Evolutionary conservation across 371 early-diverging fungal genomes (phyloP), one percentile per base, ranked within the genome.

Genomic region (Mortierella sp.): DNA sequence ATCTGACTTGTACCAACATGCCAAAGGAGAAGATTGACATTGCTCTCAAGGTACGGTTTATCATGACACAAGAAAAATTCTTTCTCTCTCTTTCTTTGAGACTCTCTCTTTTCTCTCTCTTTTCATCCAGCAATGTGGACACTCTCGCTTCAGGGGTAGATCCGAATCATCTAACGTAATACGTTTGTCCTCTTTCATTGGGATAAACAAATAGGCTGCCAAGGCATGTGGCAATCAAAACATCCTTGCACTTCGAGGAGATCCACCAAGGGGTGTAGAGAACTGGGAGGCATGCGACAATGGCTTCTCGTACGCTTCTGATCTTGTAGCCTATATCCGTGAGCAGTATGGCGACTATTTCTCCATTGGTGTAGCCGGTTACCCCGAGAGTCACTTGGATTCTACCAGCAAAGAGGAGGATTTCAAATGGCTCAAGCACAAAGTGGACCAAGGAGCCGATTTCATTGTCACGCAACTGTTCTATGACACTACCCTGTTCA

Each of bases 1-100:
- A 97, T 72, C 86, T 97, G 80, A 97, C 96, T 10, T 97, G 98
- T 84, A 96, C 96, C 65, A 96, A 96, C 83, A 96, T 95, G 92
- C 93, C 94, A 31, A 84, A 89, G 9, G 91, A 89, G 56, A 92
- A 92, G 81, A 91, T 97, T 70, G 93, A 95, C 79, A 68, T 59
- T 54, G 98, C 96, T 4, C 84, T 97, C 53, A 79, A 80, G 72
- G 89, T 89, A 81, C 57, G n/a, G n/a, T 65, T 54, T 6, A 52
- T 42, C 39, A 21, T 12, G 31, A 53, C 34, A 31, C 39, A 21
- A n/a, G n/a, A n/a, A n/a, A n/a, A n/a, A n/a, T n/a, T 46, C 46
- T 45, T 26, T 45, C 16, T 38, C 31, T 12, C 28, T 46, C 31
- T 31, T 56, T 48, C 21, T 10, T 26, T 14, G 14, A 39, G 39